Evolutionary conservation across 805 yeast species (phyloP), one percentile per base, ranked within the genome.

Genomic region (Starmerella khaoyaiensis): DNA sequence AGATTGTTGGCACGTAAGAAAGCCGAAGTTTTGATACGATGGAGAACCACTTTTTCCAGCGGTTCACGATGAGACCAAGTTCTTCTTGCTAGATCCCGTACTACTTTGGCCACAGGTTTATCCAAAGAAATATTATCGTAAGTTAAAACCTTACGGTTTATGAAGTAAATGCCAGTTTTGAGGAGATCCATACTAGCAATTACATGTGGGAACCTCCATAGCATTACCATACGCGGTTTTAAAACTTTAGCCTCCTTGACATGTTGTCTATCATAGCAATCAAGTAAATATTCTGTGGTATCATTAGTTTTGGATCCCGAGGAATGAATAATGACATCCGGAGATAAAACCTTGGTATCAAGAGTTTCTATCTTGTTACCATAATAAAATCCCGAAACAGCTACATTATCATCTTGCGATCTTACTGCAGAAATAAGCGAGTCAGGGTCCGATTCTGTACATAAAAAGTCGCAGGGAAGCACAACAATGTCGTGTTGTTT

Each of bases 371-470:
- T 63, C 21, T 62, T 65, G 55, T 86, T 86, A 43, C 69, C 64
- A 62, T 84, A 86, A 55, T 73, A 74, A n/a, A 82, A 72, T 25
- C 79, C 67, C 4, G 57, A 46, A 6, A 93, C 90, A 31, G 79
- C 58, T 45, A 80, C 82, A 21, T 64, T 60, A 28, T 71, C 77
- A 29, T 70, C 72, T 50, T 76, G 74, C 47, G 76, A 76, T 51
- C 95, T 67, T 56, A 76, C 86, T 35, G 78, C 79, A 53, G 87
- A 94, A 31, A 84, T 73, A 22, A 90, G 66, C 15, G 78, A 77
- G 51, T 81, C 87, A 9, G 97, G 94, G 3, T 94, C 94, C n/a
- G n/a, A n/a, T 26, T 87, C 64, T 54, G 86, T 87, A 2, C 97
- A 84, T 37, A 93, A 66, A 55, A 90, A 81, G 57, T 93, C 98